Evolutionary conservation across 371 early-diverging fungal species (phyloP).

Genomic region (Lichtheimia ornata): DNA sequence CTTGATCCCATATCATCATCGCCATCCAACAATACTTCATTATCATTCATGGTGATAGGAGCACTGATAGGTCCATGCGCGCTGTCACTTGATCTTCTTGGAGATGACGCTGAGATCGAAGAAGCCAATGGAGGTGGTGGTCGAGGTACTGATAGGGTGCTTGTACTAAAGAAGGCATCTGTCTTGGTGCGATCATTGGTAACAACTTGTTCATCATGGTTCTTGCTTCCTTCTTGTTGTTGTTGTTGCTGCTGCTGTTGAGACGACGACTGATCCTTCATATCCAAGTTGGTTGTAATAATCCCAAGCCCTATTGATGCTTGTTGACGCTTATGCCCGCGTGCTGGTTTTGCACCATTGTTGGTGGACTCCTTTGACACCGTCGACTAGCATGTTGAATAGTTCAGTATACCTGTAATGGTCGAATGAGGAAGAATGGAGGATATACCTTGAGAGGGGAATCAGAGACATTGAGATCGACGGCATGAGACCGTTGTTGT

Average conservation of each 20-base stretch:
- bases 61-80: no score
- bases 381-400: no score
- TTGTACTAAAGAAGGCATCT: constrained; percentile 37
- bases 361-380: no score
- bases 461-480: no score
- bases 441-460: no score
- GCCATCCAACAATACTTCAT: background rate
- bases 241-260: background rate
- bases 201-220: background rate
- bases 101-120: constrained; percentile 2
- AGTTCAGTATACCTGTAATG: no score
- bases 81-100: background rate
- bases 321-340: constrained; percentile 23
- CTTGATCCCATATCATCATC: background rate
- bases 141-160: constrained; percentile 29
- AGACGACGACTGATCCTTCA: constrained; percentile 3
- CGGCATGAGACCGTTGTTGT: no score
- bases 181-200: constrained; percentile 24
- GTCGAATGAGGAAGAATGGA: no score
- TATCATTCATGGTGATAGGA: no score
- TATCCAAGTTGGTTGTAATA: constrained; percentile 26
- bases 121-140: constrained; percentile 37
- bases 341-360: background rate
- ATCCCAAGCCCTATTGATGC: constrained; percentile 40
- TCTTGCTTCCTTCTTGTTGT: background rate